Conservation (phyloP, 805 yeast genomes). For the Jamesozyma gamospora region DNA sequence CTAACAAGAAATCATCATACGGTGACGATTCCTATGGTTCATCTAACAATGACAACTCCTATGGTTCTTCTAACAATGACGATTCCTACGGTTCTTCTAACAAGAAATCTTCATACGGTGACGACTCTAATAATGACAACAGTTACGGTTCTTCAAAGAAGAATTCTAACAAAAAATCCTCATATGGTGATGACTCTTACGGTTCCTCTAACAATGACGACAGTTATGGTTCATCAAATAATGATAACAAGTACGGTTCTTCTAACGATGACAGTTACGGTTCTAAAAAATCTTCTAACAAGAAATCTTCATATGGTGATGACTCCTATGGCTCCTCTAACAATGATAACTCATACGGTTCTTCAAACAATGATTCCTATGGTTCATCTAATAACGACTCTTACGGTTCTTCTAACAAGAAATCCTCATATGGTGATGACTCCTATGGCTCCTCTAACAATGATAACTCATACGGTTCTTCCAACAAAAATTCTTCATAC, state of each 20-base stretch:
- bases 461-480: constrained; percentile 16
- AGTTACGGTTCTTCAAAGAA: constrained; percentile 15
- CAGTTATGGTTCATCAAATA: constrained; percentile 19
- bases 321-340: constrained; percentile 21
- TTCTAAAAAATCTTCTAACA: constrained; percentile 14
- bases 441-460: constrained; percentile 20
- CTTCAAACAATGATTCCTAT: constrained; percentile 18
- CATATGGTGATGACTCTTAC: constrained; percentile 23
- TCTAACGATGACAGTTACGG: constrained; percentile 14
- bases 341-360: constrained; percentile 18
- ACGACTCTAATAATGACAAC: constrained; percentile 15
- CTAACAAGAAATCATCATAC: constrained; percentile 9
- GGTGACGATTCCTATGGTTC: constrained; percentile 21
- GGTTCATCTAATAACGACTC: constrained; percentile 17
- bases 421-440: constrained; percentile 10
- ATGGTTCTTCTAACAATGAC: constrained; percentile 14
- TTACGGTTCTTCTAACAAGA: constrained; percentile 13
- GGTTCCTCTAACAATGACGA: constrained; percentile 9
- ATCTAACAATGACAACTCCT: constrained; percentile 17
- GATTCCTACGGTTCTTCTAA: constrained; percentile 16
- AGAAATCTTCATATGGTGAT: constrained; percentile 24
- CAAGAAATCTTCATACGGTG: constrained; percentile 15
- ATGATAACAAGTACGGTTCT: constrained; percentile 18
- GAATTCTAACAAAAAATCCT: constrained; percentile 24
- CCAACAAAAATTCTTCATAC: constrained; percentile 23